Evolutionary conservation across 2,329 filamentous ascomycete genomes (phyloP).

Genomic region (Fusarium domesticum): DNA sequence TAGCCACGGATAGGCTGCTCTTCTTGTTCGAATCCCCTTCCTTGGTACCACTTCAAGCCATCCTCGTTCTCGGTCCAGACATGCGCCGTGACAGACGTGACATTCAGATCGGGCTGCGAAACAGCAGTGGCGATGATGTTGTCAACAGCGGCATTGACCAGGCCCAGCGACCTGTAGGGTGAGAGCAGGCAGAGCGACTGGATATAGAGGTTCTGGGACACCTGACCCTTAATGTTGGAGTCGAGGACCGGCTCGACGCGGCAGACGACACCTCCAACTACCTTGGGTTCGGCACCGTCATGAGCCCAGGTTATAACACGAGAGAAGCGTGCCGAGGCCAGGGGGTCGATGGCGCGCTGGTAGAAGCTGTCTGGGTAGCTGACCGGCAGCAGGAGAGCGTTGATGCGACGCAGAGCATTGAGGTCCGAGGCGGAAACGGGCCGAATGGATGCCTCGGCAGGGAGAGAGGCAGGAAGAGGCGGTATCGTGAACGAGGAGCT

Average conservation of each 20-base stretch:
- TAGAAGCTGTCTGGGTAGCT: constrained; percentile 65
- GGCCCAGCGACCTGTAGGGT: constrained; percentile 59
- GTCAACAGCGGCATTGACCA: constrained; percentile 56
- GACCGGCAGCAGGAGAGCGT: constrained; percentile 61
- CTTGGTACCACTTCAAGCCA: constrained; percentile 59
- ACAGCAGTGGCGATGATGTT: constrained; percentile 44
- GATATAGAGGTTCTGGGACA: constrained; percentile 56
- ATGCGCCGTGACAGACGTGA: constrained; percentile 56
- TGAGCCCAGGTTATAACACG: constrained; percentile 59
- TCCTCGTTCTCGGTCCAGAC: constrained; percentile 67
- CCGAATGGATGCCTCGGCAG: constrained; percentile 52
- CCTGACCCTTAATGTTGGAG: constrained; percentile 9
- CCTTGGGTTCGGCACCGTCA: constrained; percentile 41
- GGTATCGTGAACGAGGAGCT: constrained; percentile 22
- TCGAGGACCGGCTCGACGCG: constrained; percentile 48
- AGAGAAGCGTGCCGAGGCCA: constrained; percentile 52
- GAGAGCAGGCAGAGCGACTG: constrained; percentile 62
- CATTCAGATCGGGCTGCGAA: constrained; percentile 36
- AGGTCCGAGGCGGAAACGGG: constrained; percentile 51
- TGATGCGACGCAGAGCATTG: constrained; percentile 60
- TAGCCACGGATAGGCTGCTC: constrained; percentile 53
- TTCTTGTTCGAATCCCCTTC: constrained; percentile 53
- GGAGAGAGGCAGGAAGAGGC: constrained; percentile 35
- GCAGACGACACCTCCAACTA: constrained; percentile 61
- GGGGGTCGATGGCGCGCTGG: constrained; percentile 49